phyloP scores from a whole-genome alignment of 2,329 filamentous ascomycete species.

The Scortechinia acanthostroma region DNA sequence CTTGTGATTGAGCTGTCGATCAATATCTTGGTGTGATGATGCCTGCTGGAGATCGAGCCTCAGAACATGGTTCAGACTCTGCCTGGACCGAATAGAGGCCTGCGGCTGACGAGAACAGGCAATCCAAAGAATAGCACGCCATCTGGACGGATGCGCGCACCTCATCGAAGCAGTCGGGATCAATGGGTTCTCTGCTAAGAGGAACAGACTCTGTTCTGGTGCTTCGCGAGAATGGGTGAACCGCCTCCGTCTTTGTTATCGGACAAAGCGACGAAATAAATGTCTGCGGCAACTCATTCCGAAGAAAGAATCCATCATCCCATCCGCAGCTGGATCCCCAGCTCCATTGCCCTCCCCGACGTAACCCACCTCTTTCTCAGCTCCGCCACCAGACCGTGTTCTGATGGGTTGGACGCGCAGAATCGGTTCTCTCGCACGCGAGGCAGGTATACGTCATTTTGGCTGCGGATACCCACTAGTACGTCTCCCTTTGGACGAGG shows the following conservation, averaged over 20 bases:
- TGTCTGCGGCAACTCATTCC: slow-evolving; percentile 42
- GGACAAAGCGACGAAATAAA: too few species aligned
- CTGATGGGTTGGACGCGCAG: too few species aligned
- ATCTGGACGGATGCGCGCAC: slow-evolving; percentile 41
- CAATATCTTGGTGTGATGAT: not conserved
- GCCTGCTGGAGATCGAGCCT: slow-evolving; percentile 27
- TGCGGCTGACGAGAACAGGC: slow-evolving; percentile 8
- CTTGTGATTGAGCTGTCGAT: not conserved
- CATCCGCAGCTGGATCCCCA: slow-evolving; percentile 32
- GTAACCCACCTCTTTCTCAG: too few species aligned
- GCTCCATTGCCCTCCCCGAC: too few species aligned
- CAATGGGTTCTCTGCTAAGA: slow-evolving; percentile 36
- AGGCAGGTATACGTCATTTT: slow-evolving; percentile 36
- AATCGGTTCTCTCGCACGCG: slow-evolving; percentile 35
- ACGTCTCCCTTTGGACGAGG: not conserved
- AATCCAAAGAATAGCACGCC: slow-evolving; percentile 38
- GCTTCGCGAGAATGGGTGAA: slow-evolving; percentile 40
- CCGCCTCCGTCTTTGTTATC: not conserved
- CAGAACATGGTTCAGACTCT: not conserved
- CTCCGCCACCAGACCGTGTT: too few species aligned
- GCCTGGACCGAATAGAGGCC: not conserved
- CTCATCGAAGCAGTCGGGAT: slow-evolving; percentile 39
- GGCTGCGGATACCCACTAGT: slow-evolving; percentile 29
- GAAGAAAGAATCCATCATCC: slow-evolving; percentile 38
- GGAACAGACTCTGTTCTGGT: slow-evolving; percentile 43